These are phyloP conservation scores for Rosa rugosa DNA, from an alignment of 306 rosid genomes.

Conservation along the genomic window DNA sequence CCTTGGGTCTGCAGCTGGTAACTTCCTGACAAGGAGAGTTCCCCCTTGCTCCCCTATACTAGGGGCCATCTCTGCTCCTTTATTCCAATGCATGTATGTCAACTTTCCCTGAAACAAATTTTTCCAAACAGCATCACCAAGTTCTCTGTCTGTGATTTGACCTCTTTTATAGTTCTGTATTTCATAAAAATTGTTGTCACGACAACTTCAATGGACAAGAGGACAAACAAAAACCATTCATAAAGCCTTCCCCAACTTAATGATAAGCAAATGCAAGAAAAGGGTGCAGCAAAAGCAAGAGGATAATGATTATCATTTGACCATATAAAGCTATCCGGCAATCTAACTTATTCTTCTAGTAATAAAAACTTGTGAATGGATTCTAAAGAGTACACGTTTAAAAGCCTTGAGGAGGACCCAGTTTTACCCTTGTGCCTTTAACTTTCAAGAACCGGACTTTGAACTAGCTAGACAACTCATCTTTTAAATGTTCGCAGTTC, in stretches of 20 bases:
- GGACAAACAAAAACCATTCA: neutral
- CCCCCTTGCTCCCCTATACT: constrained; percentile 58
- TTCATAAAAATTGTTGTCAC: constrained; percentile 27
- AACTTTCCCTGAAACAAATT: constrained; percentile 58
- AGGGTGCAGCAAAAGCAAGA: constrained; percentile 15
- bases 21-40: constrained; percentile 79
- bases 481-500: neutral
- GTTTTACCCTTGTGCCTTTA: constrained; percentile 17
- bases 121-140: constrained; percentile 50
- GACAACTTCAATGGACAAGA: constrained; percentile 14
- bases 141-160: constrained; percentile 49
- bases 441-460: neutral
- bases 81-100: constrained; percentile 78
- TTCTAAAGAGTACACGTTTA: neutral
- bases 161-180: constrained; percentile 67
- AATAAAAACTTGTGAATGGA: neutral
- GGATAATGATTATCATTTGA: neutral
- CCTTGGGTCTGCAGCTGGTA: constrained; percentile 65
- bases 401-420: neutral
- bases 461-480: constrained; percentile 2
- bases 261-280: constrained; percentile 7
- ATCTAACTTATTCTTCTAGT: neutral
- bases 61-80: constrained; percentile 89
- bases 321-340: constrained; percentile 9
- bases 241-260: neutral